phyloP scores from a whole-genome alignment of 208 protist genomes.

The Acanthamoeba lenticulata region DNA sequence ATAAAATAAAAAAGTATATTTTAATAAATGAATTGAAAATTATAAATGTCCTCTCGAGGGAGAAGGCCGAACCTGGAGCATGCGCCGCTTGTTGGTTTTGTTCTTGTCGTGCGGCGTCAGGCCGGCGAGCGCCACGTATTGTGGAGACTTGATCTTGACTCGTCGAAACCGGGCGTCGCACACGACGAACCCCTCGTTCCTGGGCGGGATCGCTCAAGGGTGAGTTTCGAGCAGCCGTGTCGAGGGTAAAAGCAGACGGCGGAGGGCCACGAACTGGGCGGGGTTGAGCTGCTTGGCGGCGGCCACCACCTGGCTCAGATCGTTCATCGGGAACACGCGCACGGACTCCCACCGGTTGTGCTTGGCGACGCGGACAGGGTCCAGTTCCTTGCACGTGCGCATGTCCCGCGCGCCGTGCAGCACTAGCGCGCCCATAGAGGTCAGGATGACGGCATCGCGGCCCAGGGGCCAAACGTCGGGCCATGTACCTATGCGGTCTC shows the following conservation, averaged over 20 bases:
- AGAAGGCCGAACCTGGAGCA: neutral
- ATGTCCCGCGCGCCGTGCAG: neutral
- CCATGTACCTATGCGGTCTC: neutral
- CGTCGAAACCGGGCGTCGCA: neutral
- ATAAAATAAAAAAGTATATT: too few relatives aligned
- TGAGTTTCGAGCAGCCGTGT: neutral
- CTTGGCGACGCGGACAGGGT: neutral
- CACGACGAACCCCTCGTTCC: slow-evolving; percentile 9
- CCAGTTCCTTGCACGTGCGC: neutral
- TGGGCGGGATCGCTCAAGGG: neutral
- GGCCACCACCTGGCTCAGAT: neutral
- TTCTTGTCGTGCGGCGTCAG: neutral
- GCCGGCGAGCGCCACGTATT: neutral
- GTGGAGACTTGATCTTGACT: slow-evolving; percentile 15
- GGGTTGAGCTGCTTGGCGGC: neutral
- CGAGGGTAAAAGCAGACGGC: neutral
- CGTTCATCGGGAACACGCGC: neutral
- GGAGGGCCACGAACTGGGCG: neutral
- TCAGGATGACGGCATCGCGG: too few relatives aligned
- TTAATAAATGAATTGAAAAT: neutral
- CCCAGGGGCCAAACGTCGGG: neutral
- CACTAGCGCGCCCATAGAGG: neutral
- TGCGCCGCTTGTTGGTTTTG: neutral
- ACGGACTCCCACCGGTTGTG: neutral
- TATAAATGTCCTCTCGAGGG: neutral